These are phyloP conservation scores for Alectoria sarmentosa DNA, from an alignment of 495 filamentous ascomycete species.

Conservation along the genomic window DNA sequence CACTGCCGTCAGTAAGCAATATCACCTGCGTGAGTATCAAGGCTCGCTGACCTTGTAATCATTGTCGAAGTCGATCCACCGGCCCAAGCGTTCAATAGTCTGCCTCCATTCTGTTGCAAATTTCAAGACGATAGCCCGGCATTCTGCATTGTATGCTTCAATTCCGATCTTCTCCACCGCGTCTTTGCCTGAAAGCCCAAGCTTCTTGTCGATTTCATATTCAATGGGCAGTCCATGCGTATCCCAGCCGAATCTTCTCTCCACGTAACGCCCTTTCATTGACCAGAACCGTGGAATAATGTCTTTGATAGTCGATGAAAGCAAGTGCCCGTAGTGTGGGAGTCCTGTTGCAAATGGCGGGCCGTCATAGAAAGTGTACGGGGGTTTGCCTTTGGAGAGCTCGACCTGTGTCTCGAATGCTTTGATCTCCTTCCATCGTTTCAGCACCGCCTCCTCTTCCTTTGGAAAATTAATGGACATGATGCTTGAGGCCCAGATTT, in stretches of 20 bases:
- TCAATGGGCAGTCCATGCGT: conserved; percentile 95
- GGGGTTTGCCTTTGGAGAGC: conserved; percentile 61
- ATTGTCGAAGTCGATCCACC: conserved; percentile 98
- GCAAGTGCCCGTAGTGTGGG: conserved; percentile 93
- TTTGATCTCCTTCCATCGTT: conserved; percentile 81
- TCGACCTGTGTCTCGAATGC: conserved; percentile 76
- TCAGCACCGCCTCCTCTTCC: conserved; percentile 76
- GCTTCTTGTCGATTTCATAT: conserved; percentile 97
- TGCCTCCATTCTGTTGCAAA: conserved; percentile 84
- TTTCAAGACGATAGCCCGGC: conserved; percentile 89
- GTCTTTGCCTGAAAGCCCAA: conserved; percentile 80
- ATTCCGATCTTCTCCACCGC: conserved; percentile 85
- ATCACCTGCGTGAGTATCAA: conserved; percentile 12
- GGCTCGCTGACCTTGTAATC: conserved; percentile 72
- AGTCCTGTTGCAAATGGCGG: conserved; percentile 54
- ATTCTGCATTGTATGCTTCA: conserved; percentile 88
- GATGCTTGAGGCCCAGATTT: conserved; percentile 13
- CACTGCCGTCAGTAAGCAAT: conserved; percentile 18
- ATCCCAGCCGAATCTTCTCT: conserved; percentile 70
- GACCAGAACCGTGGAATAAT: conserved; percentile 97
- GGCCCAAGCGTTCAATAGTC: conserved; percentile 82
- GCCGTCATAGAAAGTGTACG: conserved; percentile 82
- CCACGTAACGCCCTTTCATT: conserved; percentile 89
- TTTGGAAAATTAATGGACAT: conserved; percentile 92
- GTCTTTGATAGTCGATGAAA: conserved; percentile 96